These are phyloP conservation scores for Ceriops tagal DNA, from an alignment of 345 rosid genomes.

Conservation along the genomic window DNA sequence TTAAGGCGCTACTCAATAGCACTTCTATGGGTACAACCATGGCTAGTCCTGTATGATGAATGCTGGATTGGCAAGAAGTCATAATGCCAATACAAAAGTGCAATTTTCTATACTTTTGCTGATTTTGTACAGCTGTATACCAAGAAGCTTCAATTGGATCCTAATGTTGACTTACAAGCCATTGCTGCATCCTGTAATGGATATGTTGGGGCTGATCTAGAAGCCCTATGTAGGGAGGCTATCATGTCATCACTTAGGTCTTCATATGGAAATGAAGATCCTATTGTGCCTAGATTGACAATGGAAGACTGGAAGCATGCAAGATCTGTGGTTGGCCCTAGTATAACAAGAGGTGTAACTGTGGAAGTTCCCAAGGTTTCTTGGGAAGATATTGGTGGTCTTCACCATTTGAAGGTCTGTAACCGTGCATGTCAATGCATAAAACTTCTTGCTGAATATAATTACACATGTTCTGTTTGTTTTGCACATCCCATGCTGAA, in stretches of 20 bases:
- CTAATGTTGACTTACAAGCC: slow-evolving; percentile 50
- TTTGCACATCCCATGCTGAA: too few relatives aligned
- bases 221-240: slow-evolving; percentile 87
- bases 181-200: slow-evolving; percentile 85
- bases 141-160: slow-evolving; percentile 57
- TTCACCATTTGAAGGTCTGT: slow-evolving; percentile 58
- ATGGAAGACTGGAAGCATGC: slow-evolving; percentile 70
- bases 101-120: slow-evolving; percentile 2
- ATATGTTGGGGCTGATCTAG: slow-evolving; percentile 94
- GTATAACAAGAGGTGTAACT: slow-evolving; percentile 87
- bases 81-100: not conserved
- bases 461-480: not conserved
- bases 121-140: slow-evolving; percentile 62
- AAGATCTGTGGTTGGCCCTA: slow-evolving; percentile 69
- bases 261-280: slow-evolving; percentile 30
- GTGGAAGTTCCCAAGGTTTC: slow-evolving; percentile 85
- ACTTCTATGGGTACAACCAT: not conserved
- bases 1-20: not conserved
- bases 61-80: not conserved
- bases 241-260: slow-evolving; percentile 53
- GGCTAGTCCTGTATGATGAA: not conserved
- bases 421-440: not conserved
- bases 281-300: slow-evolving; percentile 35
- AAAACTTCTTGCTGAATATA: not conserved
- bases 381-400: slow-evolving; percentile 94